Percentiles rank a stretch among this genome's conserved stretches.
Conservation (phyloP, 2,329 filamentous ascomycete species). For the Exophiala sp. region DNA sequence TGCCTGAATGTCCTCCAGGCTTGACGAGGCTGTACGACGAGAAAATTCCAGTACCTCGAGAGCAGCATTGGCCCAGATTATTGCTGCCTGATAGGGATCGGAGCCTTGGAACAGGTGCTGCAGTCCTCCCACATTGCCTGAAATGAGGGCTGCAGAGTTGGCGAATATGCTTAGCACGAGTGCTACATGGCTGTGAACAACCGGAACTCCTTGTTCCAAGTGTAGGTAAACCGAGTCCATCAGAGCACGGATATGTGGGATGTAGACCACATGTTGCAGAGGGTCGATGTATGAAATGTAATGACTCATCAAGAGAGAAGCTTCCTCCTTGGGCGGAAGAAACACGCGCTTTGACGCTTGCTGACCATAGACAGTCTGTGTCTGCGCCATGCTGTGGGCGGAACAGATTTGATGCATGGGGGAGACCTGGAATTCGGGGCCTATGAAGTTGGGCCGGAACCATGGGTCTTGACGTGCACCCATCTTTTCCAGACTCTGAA, state of each 20-base stretch:
- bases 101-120: neutral
- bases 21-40: constrained; percentile 9
- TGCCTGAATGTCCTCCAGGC: constrained; percentile 21
- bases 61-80: constrained; percentile 17
- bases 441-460: neutral
- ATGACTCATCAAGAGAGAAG: constrained; percentile 32
- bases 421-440: constrained; percentile 9
- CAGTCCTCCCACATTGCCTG: constrained; percentile 14
- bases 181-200: constrained; percentile 31
- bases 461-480: constrained; percentile 5
- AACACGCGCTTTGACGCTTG: constrained; percentile 12
- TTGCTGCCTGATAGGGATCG: constrained; percentile 6
- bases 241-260: constrained; percentile 29
- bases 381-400: constrained; percentile 4
- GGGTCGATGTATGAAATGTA: constrained; percentile 35
- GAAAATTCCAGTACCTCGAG: constrained; percentile 22
- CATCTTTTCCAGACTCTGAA: constrained; percentile 15
- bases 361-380: neutral
- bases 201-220: constrained; percentile 21
- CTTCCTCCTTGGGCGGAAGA: constrained; percentile 32
- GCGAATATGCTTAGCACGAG: constrained; percentile 35
- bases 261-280: constrained; percentile 35
- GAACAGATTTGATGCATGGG: constrained; percentile 7
- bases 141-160: constrained; percentile 28
- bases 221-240: constrained; percentile 33